phyloP scores from a whole-genome alignment of 352 stramenopile species.

The Pythium dissotocum region DNA sequence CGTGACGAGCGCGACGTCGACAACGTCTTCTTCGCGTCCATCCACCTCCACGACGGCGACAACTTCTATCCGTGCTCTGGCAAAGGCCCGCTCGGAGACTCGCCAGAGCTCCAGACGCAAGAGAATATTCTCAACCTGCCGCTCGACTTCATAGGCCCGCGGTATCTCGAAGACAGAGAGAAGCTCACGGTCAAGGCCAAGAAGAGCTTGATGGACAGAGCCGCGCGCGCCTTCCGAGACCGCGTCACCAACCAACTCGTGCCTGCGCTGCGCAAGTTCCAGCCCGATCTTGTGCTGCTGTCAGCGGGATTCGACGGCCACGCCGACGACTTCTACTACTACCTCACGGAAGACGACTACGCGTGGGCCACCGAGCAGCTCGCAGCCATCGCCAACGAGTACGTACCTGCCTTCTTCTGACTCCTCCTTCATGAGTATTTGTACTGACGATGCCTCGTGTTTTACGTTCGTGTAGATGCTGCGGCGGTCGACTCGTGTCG shows the following conservation, averaged over 20 bases:
- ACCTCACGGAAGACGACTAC: slow-evolving; percentile 86
- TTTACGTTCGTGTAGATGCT: slow-evolving; percentile 47
- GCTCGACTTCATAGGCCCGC: slow-evolving; percentile 47
- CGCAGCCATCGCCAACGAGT: slow-evolving; percentile 90
- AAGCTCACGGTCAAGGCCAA: slow-evolving; percentile 61
- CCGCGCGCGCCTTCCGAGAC: slow-evolving; percentile 47
- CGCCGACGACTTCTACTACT: slow-evolving; percentile 72
- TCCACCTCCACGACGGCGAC: slow-evolving; percentile 63
- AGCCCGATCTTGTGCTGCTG: slow-evolving; percentile 63
- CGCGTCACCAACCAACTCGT: slow-evolving; percentile 47
- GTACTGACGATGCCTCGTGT: background rate
- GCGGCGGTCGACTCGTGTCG: slow-evolving; percentile 92
- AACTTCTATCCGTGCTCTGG: slow-evolving; percentile 70
- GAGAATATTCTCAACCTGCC: slow-evolving; percentile 62
- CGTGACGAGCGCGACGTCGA: slow-evolving; percentile 60
- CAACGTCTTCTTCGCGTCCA: slow-evolving; percentile 68
- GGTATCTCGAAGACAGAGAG: slow-evolving; percentile 58
- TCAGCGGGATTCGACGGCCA: slow-evolving; percentile 73
- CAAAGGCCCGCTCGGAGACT: slow-evolving; percentile 46
- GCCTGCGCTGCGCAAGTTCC: slow-evolving; percentile 47
- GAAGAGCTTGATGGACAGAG: slow-evolving; percentile 46
- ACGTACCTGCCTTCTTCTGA: slow-evolving; percentile 28
- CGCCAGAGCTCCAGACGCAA: slow-evolving; percentile 42
- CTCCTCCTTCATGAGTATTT: background rate
- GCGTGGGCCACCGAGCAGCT: slow-evolving; percentile 85